Evolutionary conservation across 148 eudicot genomes (phyloP), one percentile per base, ranked within the genome.

Genomic region (Fagopyrum esculentum): DNA sequence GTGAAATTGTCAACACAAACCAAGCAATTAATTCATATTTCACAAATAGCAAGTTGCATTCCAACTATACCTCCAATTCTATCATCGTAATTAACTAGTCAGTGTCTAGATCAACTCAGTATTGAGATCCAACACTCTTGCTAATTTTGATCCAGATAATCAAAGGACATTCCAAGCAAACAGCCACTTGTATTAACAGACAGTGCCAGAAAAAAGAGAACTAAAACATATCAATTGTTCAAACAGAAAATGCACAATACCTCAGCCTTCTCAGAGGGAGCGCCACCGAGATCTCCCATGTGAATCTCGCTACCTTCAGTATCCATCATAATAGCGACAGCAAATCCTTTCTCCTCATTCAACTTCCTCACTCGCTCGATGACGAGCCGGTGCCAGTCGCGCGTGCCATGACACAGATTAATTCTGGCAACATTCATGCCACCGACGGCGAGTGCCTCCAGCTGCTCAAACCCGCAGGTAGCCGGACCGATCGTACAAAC

Each of bases 291-390:
- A 79, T 94, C 98, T 9, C 98, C 98, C 98, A 94, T 94, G 66
- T 94, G 98, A 87, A 94, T 91, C 88, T 94, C 98, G 80, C 98
- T 94, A 69, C 98, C 98, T 77, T 94, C 97, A 69, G 98, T 94
- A 76, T 94, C 98, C 97, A 94, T 91, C 97, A 94, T 94, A 55
- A 94, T 83, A 0, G 97, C 98, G 51, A 94, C 98, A 12, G 98
- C 98, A 68, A 75, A 94, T 0, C 98, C 98, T 60, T 91, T 89
- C 73, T 91, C 98, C 56, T 86, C 91, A 83, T 94, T 94, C 86
- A 94, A 79, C 76, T 83, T 81, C 80, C 98, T 85, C 48, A 94
- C 93, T 6, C 85, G 73, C 72, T 91, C 85, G 47, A 94, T 94
- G 7, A 94, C 98, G 45, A 74, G 59, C 74, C 74, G 68, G 71